Evolutionary conservation across 768 basidiomycete species (phyloP), one percentile per base, ranked within the genome.

Genomic region (Tulasnella sp.): DNA sequence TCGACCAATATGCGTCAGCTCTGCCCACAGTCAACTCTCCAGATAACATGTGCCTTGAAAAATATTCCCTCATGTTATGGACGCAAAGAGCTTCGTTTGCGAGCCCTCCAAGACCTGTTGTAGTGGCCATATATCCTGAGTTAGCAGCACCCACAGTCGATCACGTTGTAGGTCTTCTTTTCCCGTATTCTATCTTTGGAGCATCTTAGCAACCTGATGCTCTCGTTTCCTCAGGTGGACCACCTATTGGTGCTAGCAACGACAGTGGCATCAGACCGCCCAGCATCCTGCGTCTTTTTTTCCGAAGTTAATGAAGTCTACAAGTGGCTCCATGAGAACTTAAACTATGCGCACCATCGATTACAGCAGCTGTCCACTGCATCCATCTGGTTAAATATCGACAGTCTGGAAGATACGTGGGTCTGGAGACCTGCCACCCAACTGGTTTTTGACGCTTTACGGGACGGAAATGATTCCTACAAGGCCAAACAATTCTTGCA

Each of bases 71-170:
- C 58, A 37, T 78, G 28, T 44, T 69, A 20, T 78, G 77, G 77
- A 78, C 77, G 60, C 77, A 78, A 42, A 54, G 77, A 18, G 77
- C 77, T 40, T 54, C 46, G 12, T 78, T 78, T 31, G 60, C 31
- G 9, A 42, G 4, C 8, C n/a, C 48, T 37, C 41, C 77, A n/a
- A 34, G n/a, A 37, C 28, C 42, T 28, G 42, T 58, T 54, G n/a
- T 78, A 16, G 31, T 20, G 22, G 41, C 34, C 37, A 69, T 78
- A n/a, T 48, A 58, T 16, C 50, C 50, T 34, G 5, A 0, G 6
- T 37, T 78, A 34, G 41, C 54, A 44, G 4, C n/a, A 20, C 77
- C 77, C 5, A 58, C 77, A 20, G 48, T 78, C 46, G n/a, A 78
- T 20, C 46, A 78, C 18, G 77, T 78, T 7, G 77, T 78, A 54